Conservation (phyloP, 352 stramenopile species). For the Globisporangium abappressorium region DNA sequence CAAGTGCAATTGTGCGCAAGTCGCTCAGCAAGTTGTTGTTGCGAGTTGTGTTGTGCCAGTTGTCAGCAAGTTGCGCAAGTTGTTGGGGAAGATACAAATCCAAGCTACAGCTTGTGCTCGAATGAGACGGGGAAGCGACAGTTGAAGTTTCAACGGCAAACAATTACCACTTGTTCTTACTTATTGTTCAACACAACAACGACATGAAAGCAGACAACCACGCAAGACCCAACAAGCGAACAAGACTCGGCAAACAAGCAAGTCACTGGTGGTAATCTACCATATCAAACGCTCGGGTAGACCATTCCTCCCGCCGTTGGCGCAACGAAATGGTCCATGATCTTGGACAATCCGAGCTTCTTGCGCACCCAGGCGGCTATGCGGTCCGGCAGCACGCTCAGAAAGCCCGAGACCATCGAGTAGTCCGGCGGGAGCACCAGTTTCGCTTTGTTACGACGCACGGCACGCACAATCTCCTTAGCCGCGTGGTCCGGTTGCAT, state of each 20-base stretch:
- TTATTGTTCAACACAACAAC: neutral
- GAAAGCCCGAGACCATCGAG: constrained; percentile 10
- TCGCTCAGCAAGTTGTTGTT: neutral
- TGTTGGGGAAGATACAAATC: neutral
- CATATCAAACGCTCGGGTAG: neutral
- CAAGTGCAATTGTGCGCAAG: neutral
- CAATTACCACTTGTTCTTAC: neutral
- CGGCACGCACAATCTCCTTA: constrained; percentile 17
- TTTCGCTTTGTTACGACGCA: constrained; percentile 11
- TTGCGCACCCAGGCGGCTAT: constrained; percentile 15
- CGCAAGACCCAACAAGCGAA: no score
- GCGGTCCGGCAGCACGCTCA: constrained; percentile 5
- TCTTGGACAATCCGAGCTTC: constrained; percentile 15
- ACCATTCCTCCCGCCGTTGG: constrained; percentile 1
- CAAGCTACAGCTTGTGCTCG: neutral
- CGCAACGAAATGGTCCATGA: constrained; percentile 14
- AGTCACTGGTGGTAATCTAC: no score
- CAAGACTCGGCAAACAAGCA: no score
- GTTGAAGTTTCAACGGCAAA: neutral
- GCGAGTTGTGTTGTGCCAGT: constrained; percentile 1
- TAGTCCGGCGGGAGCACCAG: constrained; percentile 20
- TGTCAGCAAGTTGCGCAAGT: neutral
- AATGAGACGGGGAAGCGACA: constrained; percentile 1
- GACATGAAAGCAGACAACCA: neutral
- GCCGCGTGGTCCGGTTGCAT: constrained; percentile 15